phyloP scores from a whole-genome alignment of 345 rosid species.

The Populus euphratica region DNA sequence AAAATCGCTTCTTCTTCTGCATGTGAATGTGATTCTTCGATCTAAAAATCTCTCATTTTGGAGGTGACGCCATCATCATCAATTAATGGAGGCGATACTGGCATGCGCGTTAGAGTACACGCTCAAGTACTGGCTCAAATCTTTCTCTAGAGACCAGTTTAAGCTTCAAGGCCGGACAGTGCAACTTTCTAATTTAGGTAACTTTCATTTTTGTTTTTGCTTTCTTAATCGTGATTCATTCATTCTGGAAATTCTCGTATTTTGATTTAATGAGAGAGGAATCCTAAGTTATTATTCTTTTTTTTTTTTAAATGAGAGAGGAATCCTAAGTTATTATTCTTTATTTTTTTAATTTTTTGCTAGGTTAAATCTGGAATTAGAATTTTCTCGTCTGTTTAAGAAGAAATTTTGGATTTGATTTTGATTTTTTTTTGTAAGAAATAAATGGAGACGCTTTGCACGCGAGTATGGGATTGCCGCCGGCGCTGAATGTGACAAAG shows the following conservation, averaged over 20 bases:
- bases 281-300: too few relatives aligned
- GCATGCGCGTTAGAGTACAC: slow-evolving; percentile 98
- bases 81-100: slow-evolving; percentile 83
- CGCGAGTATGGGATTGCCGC: slow-evolving; percentile 97
- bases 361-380: not conserved
- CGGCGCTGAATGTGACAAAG: slow-evolving; percentile 75
- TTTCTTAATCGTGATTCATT: not conserved
- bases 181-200: slow-evolving; percentile 89
- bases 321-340: too few relatives aligned
- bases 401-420: not conserved
- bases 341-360: too few relatives aligned
- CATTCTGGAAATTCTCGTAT: too few relatives aligned
- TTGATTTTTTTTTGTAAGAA: slow-evolving; percentile 35
- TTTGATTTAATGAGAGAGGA: too few relatives aligned
- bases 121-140: slow-evolving; percentile 98
- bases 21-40: not conserved
- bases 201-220: not conserved
- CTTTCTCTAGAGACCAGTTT: slow-evolving; percentile 95
- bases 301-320: too few relatives aligned
- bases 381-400: not conserved
- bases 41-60: not conserved
- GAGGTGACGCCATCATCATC: not conserved
- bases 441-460: slow-evolving; percentile 96
- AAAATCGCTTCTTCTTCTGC: not conserved
- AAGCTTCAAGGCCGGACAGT: slow-evolving; percentile 88